Conservation (phyloP, 1,139 yeast genomes). For the Entelexis paramagnoliae region DNA sequence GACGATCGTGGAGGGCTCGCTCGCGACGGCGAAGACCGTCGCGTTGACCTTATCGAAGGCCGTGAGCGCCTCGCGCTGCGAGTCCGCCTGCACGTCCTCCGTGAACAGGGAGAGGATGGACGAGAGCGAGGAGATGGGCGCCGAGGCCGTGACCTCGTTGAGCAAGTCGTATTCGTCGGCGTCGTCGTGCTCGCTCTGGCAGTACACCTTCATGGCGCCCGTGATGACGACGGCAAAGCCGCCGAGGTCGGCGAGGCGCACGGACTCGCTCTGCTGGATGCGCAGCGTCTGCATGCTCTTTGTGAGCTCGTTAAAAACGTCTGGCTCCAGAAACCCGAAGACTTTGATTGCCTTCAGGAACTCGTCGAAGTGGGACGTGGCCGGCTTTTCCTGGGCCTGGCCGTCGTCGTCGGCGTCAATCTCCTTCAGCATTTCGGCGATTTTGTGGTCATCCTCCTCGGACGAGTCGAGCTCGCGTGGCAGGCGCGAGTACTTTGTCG, state of each 20-base stretch:
- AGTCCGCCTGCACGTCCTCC: slow-evolving; percentile 27
- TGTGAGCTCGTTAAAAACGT: slow-evolving; percentile 86
- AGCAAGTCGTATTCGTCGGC: slow-evolving; percentile 48
- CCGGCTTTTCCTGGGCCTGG: slow-evolving; percentile 35
- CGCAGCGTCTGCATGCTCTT: slow-evolving; percentile 86
- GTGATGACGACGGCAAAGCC: slow-evolving; percentile 95
- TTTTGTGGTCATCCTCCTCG: slow-evolving; percentile 30
- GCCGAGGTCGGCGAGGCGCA: slow-evolving; percentile 58
- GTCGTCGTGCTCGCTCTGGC: slow-evolving; percentile 36
- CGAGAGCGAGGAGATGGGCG: slow-evolving; percentile 71
- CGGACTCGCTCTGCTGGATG: slow-evolving; percentile 62
- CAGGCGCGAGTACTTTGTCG: slow-evolving; percentile 37
- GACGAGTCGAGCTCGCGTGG: slow-evolving; percentile 25
- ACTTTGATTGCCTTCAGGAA: slow-evolving; percentile 84
- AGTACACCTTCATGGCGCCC: slow-evolving; percentile 74
- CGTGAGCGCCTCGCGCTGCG: slow-evolving; percentile 13
- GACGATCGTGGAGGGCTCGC: slow-evolving; percentile 69
- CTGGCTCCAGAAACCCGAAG: slow-evolving; percentile 83
- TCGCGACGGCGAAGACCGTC: slow-evolving; percentile 51
- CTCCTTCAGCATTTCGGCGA: slow-evolving; percentile 21
- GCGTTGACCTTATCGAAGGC: slow-evolving; percentile 22
- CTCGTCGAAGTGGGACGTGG: slow-evolving; percentile 65
- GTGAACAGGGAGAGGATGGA: slow-evolving; percentile 67
- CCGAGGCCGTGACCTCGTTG: slow-evolving; percentile 76
- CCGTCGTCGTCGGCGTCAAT: slow-evolving; percentile 28